Percentiles rank a stretch among this genome's conserved stretches.
Conservation (phyloP, 1,284 basidiomycete species). For the Apiotrichum brassicae region DNA sequence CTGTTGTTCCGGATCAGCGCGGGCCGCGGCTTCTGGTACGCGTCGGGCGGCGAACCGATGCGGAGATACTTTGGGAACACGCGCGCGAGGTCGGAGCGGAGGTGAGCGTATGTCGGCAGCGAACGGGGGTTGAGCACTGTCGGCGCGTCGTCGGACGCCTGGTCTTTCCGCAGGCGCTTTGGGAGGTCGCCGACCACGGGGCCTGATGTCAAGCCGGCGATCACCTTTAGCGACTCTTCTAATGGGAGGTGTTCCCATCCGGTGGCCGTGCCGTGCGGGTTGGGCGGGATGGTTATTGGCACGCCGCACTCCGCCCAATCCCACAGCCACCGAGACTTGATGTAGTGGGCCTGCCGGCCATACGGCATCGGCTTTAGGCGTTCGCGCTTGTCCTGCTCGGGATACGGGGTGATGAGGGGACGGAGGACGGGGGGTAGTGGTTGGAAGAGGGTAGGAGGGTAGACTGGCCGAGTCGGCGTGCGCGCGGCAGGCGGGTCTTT, state of each 20-base stretch:
- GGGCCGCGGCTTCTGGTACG: conserved; percentile 21
- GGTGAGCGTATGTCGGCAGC: conserved; percentile 3
- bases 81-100: conserved; percentile 2
- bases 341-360: conserved; percentile 10
- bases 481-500: not conserved
- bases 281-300: conserved; percentile 21
- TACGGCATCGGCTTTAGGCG: not conserved
- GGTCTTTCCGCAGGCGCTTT: not conserved
- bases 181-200: not conserved
- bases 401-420: not conserved
- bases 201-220: conserved; percentile 18
- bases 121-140: not conserved
- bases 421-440: conserved; percentile 6
- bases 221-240: conserved; percentile 17
- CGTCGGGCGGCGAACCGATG: not conserved
- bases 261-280: not conserved
- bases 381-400: not conserved
- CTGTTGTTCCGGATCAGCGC: conserved; percentile 26
- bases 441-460: conserved; percentile 7
- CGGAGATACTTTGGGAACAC: conserved; percentile 1
- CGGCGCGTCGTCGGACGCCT: not conserved
- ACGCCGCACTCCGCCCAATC: conserved; percentile 15
- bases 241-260: conserved; percentile 13
- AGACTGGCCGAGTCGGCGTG: not conserved
- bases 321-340: not conserved